These are phyloP conservation scores for Aspergillus thermomutatus DNA, from an alignment of 2,329 filamentous ascomycete species.

Conservation along the genomic window DNA sequence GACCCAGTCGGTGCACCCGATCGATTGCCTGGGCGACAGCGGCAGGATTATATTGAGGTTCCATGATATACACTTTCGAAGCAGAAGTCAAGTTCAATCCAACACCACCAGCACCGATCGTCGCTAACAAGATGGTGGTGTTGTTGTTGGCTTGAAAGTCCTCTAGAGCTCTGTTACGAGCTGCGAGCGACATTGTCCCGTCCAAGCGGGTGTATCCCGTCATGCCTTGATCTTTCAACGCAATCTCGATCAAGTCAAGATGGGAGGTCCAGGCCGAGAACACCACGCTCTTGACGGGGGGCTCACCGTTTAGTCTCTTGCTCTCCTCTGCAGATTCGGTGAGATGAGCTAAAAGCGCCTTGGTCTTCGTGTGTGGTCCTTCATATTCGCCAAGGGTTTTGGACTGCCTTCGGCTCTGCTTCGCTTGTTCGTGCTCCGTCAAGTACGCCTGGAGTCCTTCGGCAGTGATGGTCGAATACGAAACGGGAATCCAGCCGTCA, in stretches of 20 bases:
- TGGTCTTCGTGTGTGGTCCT: constrained; percentile 90
- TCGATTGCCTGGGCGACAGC: constrained; percentile 93
- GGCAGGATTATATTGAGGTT: constrained; percentile 95
- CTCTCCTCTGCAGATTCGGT: constrained; percentile 60
- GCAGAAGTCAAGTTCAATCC: constrained; percentile 87
- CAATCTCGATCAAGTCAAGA: constrained; percentile 84
- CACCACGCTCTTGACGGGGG: constrained; percentile 86
- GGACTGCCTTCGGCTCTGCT: constrained; percentile 51
- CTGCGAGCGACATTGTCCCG: constrained; percentile 75
- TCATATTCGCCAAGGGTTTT: constrained; percentile 67
- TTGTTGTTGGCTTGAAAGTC: constrained; percentile 68
- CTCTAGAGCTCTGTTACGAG: constrained; percentile 72
- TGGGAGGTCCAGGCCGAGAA: constrained; percentile 97
- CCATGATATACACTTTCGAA: constrained; percentile 92
- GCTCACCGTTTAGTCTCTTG: constrained; percentile 53
- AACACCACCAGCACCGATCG: constrained; percentile 86
- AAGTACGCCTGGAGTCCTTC: constrained; percentile 49
- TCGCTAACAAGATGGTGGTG: constrained; percentile 81
- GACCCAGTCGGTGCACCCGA: constrained; percentile 85
- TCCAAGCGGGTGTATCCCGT: constrained; percentile 75
- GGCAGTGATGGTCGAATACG: constrained; percentile 67
- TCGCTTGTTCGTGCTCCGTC: constrained; percentile 56
- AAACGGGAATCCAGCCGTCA: constrained; percentile 58
- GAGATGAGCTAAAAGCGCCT: constrained; percentile 73
- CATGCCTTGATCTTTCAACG: constrained; percentile 57